These are phyloP conservation scores for Sporisorium graminicola DNA, from an alignment of 1,284 basidiomycete species.

Conservation along the genomic window DNA sequence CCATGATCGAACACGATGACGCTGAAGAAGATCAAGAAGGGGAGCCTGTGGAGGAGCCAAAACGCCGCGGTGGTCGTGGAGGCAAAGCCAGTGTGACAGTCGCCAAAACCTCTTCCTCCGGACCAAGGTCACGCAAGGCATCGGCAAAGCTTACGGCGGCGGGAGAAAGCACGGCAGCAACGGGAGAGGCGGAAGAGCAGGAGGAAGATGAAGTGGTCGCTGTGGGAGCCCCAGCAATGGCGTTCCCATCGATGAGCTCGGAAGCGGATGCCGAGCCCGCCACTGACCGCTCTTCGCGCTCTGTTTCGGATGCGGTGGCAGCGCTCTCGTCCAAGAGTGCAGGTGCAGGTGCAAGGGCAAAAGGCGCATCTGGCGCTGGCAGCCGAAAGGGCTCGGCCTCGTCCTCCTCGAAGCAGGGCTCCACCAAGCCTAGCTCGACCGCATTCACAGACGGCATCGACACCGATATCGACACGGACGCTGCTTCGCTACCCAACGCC, in stretches of 20 bases:
- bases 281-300: constrained; percentile 15
- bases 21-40: constrained; percentile 9
- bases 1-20: constrained; percentile 29
- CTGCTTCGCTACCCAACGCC: constrained; percentile 13
- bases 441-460: neutral
- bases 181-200: neutral
- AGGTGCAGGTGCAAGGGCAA: neutral
- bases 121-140: constrained; percentile 22
- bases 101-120: constrained; percentile 13
- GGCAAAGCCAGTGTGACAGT: constrained; percentile 17
- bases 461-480: constrained; percentile 1
- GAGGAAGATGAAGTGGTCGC: neutral
- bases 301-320: constrained; percentile 14
- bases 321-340: constrained; percentile 1
- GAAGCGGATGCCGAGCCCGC: constrained; percentile 20
- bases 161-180: neutral
- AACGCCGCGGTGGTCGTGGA: constrained; percentile 18
- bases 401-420: constrained; percentile 10
- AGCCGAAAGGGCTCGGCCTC: constrained; percentile 11
- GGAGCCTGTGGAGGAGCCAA: constrained; percentile 29
- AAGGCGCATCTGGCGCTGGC: neutral
- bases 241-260: constrained; percentile 30
- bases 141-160: constrained; percentile 9
- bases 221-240: neutral
- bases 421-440: constrained; percentile 9